Evolutionary conservation across 2,329 filamentous ascomycete species (phyloP), one percentile per base, ranked within the genome.

Genomic region (Aureobasidium sp.): DNA sequence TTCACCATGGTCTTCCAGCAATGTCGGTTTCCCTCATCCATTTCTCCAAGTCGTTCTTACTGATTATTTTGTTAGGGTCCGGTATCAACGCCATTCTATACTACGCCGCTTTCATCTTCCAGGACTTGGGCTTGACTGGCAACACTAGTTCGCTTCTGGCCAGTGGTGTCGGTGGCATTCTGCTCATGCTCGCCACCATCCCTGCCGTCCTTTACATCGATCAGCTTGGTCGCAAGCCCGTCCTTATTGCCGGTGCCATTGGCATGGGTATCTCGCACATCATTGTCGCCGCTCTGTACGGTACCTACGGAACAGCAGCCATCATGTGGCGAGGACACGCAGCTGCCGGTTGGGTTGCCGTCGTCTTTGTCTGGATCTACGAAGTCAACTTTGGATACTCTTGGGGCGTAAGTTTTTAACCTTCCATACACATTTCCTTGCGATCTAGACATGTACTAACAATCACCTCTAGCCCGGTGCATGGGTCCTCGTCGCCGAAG

Each of bases 371-470:
- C 9, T 91, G 87, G 87, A 79, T 91, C 1, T 91, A 88, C 65
- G 83, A 88, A 25, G 77, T 89, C 44, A 82, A 89, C 71, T 91
- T 91, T 68, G 88, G 86, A 39, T 90, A 89, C 71, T 86, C 83
- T 0, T 91, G 88, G 88, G 87, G 87, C 29, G 62, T 63, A 25
- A 63, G 62, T 63, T 12, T 25, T 2, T 9, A 8, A 7, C n/a
- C 15, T 31, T 15, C 6, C n/a, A 29, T 2, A 12, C 12, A 39
- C 22, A 22, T 45, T 27, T 25, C 14, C 14, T 25, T 25, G 4
- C 15, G 6, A 1, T 4, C 12, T 2, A 15, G 15, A 15, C 27
- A 27, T 56, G 5, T 44, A 14, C 55, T 58, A 15, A 41, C 53
- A 20, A 5, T 53, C n/a, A 41, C 17, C 11, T 12, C 4, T 42